These are phyloP conservation scores for Perkinsus olseni DNA, from an alignment of 169 alveolate genomes.

Conservation along the genomic window DNA sequence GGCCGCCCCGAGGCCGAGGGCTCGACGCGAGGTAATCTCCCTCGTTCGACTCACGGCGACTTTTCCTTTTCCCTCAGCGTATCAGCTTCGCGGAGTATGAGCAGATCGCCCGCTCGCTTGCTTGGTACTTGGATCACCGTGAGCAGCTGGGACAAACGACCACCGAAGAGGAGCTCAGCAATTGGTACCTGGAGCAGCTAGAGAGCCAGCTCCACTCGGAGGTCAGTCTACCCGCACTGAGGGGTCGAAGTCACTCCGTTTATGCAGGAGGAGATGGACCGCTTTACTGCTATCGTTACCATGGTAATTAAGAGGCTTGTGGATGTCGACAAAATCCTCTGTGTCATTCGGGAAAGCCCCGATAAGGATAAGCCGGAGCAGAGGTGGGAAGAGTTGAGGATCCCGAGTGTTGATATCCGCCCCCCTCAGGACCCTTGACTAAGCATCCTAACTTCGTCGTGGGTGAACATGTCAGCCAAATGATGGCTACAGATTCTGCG, in stretches of 20 bases:
- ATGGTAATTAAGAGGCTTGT: background rate
- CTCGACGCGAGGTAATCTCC: background rate
- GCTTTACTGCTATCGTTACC: background rate
- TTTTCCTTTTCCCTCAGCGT: background rate
- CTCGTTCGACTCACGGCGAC: background rate
- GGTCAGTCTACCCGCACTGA: background rate
- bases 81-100: background rate
- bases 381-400: background rate
- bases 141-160: background rate
- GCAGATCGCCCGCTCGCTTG: background rate
- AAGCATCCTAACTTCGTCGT: background rate
- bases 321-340: background rate
- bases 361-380: background rate
- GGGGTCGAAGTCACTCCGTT: background rate
- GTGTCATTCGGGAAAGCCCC: background rate
- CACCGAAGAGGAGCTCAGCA: background rate
- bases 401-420: background rate
- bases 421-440: background rate
- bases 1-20: background rate
- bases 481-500: background rate
- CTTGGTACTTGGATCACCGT: background rate
- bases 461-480: background rate
- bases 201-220: constrained; percentile 1
- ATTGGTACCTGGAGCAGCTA: background rate
- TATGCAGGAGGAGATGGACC: background rate